Conservation (phyloP, 139 green algal genomes). For the Chlamydomonas sp. region DNA sequence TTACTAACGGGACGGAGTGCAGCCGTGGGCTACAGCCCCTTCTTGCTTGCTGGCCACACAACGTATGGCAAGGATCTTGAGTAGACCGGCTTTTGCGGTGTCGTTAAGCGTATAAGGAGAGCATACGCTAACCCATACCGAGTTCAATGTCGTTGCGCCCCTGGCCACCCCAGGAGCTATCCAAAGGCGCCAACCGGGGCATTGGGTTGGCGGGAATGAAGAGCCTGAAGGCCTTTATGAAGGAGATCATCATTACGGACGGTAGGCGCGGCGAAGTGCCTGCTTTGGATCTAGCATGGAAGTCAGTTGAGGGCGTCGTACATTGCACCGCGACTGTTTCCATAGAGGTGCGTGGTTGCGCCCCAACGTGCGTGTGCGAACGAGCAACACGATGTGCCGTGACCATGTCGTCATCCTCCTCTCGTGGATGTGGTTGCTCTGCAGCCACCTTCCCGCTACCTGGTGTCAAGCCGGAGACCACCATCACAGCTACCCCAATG, state of each 20-base stretch:
- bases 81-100: too few species aligned
- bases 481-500: background rate
- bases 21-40: too few species aligned
- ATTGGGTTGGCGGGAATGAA: conserved; percentile 65
- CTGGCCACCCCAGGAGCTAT: conserved; percentile 41
- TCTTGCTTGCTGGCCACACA: background rate
- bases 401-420: too few species aligned
- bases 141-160: too few species aligned
- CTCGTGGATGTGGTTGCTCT: background rate
- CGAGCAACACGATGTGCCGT: too few species aligned
- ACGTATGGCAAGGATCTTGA: background rate
- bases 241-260: conserved; percentile 64
- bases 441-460: conserved; percentile 19
- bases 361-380: too few species aligned
- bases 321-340: too few species aligned
- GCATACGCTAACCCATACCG: too few species aligned
- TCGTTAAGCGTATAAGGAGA: too few species aligned
- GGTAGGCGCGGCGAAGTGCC: conserved; percentile 35
- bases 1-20: background rate
- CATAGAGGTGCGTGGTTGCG: too few species aligned
- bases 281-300: background rate
- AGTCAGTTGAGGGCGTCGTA: too few species aligned
- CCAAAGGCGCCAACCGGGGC: conserved; percentile 9
- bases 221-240: conserved; percentile 56
- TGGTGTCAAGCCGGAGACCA: conserved; percentile 4